A percentile compares a stretch with the other conserved stretches of the same genome.
These are phyloP conservation scores for Talaromyces sp. DNA, from an alignment of 2,329 filamentous ascomycete species.

Conservation along the genomic window DNA sequence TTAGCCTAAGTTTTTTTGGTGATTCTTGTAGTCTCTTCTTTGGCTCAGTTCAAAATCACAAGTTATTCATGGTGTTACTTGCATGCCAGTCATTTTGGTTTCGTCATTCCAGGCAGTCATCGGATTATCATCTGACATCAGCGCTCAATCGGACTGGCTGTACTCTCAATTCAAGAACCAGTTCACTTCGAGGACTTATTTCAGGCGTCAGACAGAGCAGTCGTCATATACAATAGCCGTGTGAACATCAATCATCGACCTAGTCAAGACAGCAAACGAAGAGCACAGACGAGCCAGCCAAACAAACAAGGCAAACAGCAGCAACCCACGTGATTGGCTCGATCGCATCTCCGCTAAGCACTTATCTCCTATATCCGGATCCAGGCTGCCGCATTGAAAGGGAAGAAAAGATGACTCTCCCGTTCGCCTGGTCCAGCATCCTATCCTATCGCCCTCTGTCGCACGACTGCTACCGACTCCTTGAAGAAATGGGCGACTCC, in stretches of 20 bases:
- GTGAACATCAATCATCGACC: neutral
- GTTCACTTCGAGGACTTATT: neutral
- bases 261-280: neutral
- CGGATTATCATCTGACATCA: neutral
- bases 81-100: neutral
- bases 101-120: neutral
- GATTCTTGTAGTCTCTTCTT: neutral
- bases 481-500: conserved; percentile 19
- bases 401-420: conserved; percentile 7
- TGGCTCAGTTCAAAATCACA: neutral
- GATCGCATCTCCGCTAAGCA: neutral
- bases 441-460: conserved; percentile 3
- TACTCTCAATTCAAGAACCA: neutral
- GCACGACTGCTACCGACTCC: neutral
- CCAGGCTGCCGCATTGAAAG: neutral
- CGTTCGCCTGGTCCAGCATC: conserved; percentile 10
- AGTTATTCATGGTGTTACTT: neutral
- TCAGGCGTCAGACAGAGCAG: neutral
- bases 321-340: conserved; percentile 6
- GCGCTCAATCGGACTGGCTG: neutral
- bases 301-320: neutral
- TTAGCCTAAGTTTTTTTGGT: neutral
- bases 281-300: neutral
- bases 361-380: neutral
- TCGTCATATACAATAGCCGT: neutral